Evolutionary conservation across 331 rosid genomes (phyloP).

Genomic region (Rosa hybrid): DNA sequence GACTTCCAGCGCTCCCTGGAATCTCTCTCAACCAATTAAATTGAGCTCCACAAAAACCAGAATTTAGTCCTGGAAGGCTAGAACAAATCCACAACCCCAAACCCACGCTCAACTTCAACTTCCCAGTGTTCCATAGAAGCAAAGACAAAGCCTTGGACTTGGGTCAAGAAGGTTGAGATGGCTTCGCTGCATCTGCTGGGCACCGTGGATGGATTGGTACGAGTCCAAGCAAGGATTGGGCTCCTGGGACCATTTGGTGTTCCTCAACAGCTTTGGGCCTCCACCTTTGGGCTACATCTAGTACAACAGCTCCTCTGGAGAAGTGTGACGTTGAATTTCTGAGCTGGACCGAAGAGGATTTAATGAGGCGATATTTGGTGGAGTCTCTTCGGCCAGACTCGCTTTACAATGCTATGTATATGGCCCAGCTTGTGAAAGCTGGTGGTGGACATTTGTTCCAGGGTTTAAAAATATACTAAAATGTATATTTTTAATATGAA

Average conservation of each 20-base stretch:
- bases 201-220: neutral
- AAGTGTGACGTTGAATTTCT: too few relatives aligned
- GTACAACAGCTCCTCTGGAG: neutral
- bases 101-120: neutral
- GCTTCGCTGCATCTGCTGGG: neutral
- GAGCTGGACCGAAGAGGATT: neutral
- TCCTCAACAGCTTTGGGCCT: neutral
- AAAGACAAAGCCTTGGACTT: too few relatives aligned
- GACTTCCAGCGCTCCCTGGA: neutral
- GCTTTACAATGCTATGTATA: neutral
- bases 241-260: neutral
- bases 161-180: neutral
- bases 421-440: neutral
- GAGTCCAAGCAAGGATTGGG: neutral
- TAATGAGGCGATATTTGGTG: neutral
- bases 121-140: neutral
- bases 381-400: neutral
- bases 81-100: neutral
- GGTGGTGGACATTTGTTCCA: neutral
- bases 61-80: neutral
- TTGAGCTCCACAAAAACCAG: neutral
- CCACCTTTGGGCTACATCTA: neutral
- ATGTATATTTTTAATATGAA: too few relatives aligned
- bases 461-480: neutral
- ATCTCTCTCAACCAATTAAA: neutral